Evolutionary conservation across 2,329 filamentous ascomycete genomes (phyloP).

Genomic region (Aspergillus sp.): DNA sequence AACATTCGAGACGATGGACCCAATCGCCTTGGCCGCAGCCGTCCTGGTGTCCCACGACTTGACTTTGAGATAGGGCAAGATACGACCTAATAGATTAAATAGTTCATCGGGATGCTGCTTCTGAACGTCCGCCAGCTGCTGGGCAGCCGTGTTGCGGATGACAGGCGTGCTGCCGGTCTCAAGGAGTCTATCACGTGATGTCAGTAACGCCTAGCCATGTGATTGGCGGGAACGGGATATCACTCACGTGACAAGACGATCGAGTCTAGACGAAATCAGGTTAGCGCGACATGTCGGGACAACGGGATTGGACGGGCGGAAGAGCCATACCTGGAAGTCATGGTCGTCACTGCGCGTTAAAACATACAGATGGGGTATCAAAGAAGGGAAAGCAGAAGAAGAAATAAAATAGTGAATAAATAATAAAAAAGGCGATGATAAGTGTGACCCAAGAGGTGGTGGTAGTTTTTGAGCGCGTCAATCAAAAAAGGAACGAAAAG

Average conservation of each 20-base stretch:
- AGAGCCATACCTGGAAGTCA: slow-evolving; percentile 36
- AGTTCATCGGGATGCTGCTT: slow-evolving; percentile 96
- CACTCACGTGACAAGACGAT: slow-evolving; percentile 79
- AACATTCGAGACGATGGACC: slow-evolving; percentile 86
- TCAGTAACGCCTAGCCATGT: slow-evolving; percentile 1
- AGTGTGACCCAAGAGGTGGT: neutral
- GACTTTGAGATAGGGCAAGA: slow-evolving; percentile 89
- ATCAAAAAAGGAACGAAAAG: neutral
- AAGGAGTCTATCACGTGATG: slow-evolving; percentile 57
- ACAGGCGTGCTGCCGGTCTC: slow-evolving; percentile 95
- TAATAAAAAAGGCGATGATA: slow-evolving; percentile 1
- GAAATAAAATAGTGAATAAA: slow-evolving; percentile 7
- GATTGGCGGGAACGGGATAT: slow-evolving; percentile 13
- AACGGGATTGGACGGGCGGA: slow-evolving; percentile 16
- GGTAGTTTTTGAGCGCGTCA: too few species aligned
- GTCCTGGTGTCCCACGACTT: slow-evolving; percentile 96
- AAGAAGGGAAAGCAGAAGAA: slow-evolving; percentile 2
- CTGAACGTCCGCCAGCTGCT: slow-evolving; percentile 94
- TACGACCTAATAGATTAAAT: slow-evolving; percentile 85
- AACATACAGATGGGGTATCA: neutral
- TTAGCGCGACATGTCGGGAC: slow-evolving; percentile 25
- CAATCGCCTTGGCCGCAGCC: slow-evolving; percentile 86
- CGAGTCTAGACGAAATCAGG: slow-evolving; percentile 51
- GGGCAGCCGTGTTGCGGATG: slow-evolving; percentile 93
- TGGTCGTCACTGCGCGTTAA: slow-evolving; percentile 16